These are phyloP conservation scores for Pseudocercospora vitis DNA, from an alignment of 2,329 filamentous ascomycete genomes.

Conservation along the genomic window DNA sequence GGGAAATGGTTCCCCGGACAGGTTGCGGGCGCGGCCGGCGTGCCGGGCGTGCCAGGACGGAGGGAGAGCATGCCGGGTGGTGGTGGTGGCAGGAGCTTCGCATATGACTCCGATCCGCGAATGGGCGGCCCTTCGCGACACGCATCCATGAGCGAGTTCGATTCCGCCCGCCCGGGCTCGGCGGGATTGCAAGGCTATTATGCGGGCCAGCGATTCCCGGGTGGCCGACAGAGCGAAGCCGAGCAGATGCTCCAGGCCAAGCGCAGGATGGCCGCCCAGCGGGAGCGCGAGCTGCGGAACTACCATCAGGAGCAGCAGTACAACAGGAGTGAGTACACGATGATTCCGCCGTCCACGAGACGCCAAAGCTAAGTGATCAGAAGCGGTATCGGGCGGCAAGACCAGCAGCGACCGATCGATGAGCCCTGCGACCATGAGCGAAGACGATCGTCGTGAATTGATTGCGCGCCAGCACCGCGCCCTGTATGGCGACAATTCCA, in stretches of 20 bases:
- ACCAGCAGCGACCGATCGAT: constrained; percentile 69
- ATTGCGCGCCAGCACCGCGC: constrained; percentile 95
- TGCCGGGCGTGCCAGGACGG: constrained; percentile 51
- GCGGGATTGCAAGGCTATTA: constrained; percentile 90
- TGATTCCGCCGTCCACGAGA: background rate
- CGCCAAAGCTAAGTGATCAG: constrained; percentile 41
- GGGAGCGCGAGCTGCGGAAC: constrained; percentile 97
- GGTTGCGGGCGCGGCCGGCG: constrained; percentile 25
- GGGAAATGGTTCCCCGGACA: constrained; percentile 74
- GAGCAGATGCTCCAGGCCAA: constrained; percentile 99
- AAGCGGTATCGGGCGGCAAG: constrained; percentile 73
- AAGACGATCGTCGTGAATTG: constrained; percentile 92
- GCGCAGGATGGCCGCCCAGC: constrained; percentile 97
- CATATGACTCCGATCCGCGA: constrained; percentile 60
- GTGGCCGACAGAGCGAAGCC: constrained; percentile 80
- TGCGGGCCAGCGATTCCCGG: constrained; percentile 87
- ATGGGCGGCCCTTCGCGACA: constrained; percentile 68
- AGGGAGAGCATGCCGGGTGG: constrained; percentile 74
- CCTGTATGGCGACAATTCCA: constrained; percentile 74
- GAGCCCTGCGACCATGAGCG: constrained; percentile 83
- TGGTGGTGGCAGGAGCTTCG: constrained; percentile 48
- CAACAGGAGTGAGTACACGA: constrained; percentile 77
- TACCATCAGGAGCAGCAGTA: constrained; percentile 99
- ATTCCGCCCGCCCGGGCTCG: constrained; percentile 70
- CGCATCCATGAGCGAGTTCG: constrained; percentile 79